Evolutionary conservation across 2,329 filamentous ascomycete species (phyloP), one percentile per base, ranked within the genome.

Genomic region (Aspergillus sp.): DNA sequence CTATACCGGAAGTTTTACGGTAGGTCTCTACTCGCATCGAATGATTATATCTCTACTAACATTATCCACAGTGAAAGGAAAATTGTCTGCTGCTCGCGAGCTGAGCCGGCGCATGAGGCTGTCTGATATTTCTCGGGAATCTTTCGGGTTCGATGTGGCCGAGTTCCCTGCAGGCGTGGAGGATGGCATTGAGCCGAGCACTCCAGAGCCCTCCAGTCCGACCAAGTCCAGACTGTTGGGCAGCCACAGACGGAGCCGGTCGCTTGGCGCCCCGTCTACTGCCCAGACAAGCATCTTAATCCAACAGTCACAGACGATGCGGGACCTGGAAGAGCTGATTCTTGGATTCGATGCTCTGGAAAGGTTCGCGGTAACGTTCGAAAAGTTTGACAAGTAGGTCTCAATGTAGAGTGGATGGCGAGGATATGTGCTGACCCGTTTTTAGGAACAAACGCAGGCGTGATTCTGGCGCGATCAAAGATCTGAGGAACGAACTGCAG

Each of bases 1-100:
- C 81, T 92, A n/a, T 90, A 96, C 74, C 88, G 88, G 65, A 86
- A 87, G 55, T 91, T 97, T 65, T 80, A 96, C 44, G 81, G 91
- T 95, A 83, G 78, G 32, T 44, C 49, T 52, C 61, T 58, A 63
- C 66, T 46, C 38, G 32, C 41, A 32, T 2, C 40, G 6, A 13
- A 5, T 45, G 31, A 5, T 32, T 31, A 17, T 43, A 21, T 20
- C 17, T 34, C 53, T 56, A 53, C 36, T 49, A 49, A 56, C 43
- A 10, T 23, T 17, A 7, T 45, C 16, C 9, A 34, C 16, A 61
- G 58, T 50, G 19, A 45, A 68, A 43, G 74, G 74, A 11, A 71
- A 69, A 52, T 72, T 87, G 43, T 72, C 75, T 29, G 83, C 83
- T 45, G 83, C 84, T 48, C 73, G 80, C 45, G 75, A 76, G 57